Base-by-base conservation (phyloP, 2,329 filamentous ascomycete genomes). In the Fusarium sp. region DNA sequence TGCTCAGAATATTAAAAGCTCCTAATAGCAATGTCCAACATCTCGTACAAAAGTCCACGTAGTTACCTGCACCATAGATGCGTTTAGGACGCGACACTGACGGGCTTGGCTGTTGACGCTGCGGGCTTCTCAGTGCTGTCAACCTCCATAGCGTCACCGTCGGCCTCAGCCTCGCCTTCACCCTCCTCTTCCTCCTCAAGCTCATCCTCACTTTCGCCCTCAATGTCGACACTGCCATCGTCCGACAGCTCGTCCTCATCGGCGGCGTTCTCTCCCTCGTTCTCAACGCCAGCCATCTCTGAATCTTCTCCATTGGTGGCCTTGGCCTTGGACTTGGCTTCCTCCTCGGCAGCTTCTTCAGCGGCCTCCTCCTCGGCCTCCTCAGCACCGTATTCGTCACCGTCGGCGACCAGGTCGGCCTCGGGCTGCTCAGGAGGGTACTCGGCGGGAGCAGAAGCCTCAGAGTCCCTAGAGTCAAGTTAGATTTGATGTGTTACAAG, bases 381-480 rank as follows among this genome's bases (percentile, higher is more conserved):
- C 59, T 98, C 96, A 24, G 92, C 94, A 68, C 95, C 96, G 77
- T 99, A 99, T 73, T 92, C 89, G 27, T 92, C 91, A 74, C 97
- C 96, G 74, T 98, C 95, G 45, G 92, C 92, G 54, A 88, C 87
- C 46, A 91, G 87, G 77, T 99, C 97, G 56, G 94, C 96, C 80
- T 99, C 96, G 44, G 96, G 96, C 83, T 99, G 96, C 80, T 99
- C 96, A 67, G 96, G 97, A 30, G 96, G 96, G 80, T 93, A 99
- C 82, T 99, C 95, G 70, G 96, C 91, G 4, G 96, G 96, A 30
- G 96, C 96, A 79, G 94, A 96, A 72, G 94, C 95, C 78, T 99
- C 96, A n/a, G 93, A 96, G 79, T 99, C 96, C 94, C 94, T 98
- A 70, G 8, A 42, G 30, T 16, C 29, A 54, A 24, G 37, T 69